Conservation (phyloP, 192 early-diverging fungal genomes). For the Chytriomyces hyalinus region DNA sequence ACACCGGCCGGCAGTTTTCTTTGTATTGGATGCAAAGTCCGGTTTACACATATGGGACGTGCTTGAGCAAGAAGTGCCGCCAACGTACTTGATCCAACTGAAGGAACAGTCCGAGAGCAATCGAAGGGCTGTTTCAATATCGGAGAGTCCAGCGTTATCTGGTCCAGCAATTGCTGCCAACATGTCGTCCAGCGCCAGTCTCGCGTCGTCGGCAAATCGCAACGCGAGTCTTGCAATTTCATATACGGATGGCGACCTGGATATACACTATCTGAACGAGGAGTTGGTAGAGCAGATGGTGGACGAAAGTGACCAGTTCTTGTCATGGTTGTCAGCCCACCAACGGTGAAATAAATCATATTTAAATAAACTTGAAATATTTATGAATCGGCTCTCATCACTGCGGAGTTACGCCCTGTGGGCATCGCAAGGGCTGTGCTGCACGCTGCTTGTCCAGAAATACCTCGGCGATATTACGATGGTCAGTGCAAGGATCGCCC, state of each 20-base stretch:
- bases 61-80: conserved; percentile 36
- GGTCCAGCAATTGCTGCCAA: not conserved
- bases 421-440: conserved; percentile 66
- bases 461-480: conserved; percentile 78
- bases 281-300: conserved; percentile 45
- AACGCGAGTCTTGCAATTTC: conserved; percentile 41
- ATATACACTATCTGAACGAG: conserved; percentile 41
- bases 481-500: conserved; percentile 51
- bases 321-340: not conserved
- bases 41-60: conserved; percentile 52
- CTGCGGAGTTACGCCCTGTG: not conserved
- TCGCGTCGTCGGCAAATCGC: conserved; percentile 20
- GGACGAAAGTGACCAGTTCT: conserved; percentile 44
- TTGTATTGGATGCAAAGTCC: conserved; percentile 41
- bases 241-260: conserved; percentile 41
- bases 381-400: not conserved
- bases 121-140: conserved; percentile 4
- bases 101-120: not conserved
- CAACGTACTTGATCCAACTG: conserved; percentile 35
- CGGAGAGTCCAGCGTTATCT: conserved; percentile 20
- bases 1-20: conserved; percentile 56
- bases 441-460: conserved; percentile 71
- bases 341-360: too few relatives aligned
- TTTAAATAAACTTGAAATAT: not conserved
- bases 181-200: conserved; percentile 24